A percentile compares a stretch with the other conserved stretches of the same genome.
phyloP scores from a whole-genome alignment of 768 basidiomycete species.

The Sarcodon aspratus region DNA sequence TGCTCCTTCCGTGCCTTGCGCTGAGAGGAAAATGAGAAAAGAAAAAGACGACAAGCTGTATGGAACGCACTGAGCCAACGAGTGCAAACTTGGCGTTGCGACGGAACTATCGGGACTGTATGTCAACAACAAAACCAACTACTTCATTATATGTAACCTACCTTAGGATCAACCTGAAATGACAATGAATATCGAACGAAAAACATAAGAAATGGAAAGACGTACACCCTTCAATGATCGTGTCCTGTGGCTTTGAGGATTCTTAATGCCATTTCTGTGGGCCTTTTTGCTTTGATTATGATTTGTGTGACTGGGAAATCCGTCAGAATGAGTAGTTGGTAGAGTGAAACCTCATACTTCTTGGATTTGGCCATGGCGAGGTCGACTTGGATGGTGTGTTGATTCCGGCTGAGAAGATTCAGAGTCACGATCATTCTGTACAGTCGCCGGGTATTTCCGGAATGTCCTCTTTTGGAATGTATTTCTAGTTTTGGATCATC shows the following conservation, averaged over 20 bases:
- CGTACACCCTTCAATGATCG: slow-evolving; percentile 87
- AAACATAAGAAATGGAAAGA: slow-evolving; percentile 39
- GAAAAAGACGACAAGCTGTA: not conserved
- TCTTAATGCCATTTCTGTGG: slow-evolving; percentile 95
- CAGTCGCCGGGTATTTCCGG: too few species aligned
- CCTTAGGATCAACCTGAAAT: slow-evolving; percentile 70
- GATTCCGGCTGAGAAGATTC: too few species aligned
- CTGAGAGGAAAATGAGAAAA: slow-evolving; percentile 22
- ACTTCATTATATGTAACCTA: slow-evolving; percentile 19
- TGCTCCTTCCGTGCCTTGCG: slow-evolving; percentile 56
- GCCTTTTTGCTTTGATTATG: slow-evolving; percentile 98
- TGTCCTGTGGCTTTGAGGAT: slow-evolving; percentile 58
- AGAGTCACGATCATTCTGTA: too few species aligned
- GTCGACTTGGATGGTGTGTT: too few species aligned
- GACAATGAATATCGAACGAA: not conserved
- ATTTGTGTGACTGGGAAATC: slow-evolving; percentile 60
- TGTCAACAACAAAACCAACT: slow-evolving; percentile 3
- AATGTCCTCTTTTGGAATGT: too few species aligned
- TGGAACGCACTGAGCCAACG: slow-evolving; percentile 54
- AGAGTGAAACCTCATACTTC: slow-evolving; percentile 46
- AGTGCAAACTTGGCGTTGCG: slow-evolving; percentile 69
- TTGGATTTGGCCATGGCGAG: slow-evolving; percentile 91
- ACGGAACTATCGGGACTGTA: slow-evolving; percentile 51
- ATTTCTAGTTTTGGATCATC: too few species aligned
- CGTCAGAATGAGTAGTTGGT: slow-evolving; percentile 4